phyloP scores from a whole-genome alignment of 2,329 filamentous ascomycete genomes.

The Triangularia setosa region DNA sequence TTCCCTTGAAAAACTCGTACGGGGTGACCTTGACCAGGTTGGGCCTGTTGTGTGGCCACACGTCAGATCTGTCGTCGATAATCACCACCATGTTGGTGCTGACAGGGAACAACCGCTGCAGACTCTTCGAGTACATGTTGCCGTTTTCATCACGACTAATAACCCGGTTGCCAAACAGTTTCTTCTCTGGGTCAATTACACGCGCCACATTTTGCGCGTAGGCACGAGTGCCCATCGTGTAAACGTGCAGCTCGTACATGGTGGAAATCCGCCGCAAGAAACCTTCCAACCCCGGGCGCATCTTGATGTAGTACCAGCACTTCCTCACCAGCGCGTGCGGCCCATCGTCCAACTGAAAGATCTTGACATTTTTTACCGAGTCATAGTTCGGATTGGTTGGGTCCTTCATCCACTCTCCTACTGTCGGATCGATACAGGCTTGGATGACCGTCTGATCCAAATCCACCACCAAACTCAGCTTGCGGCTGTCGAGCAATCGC shows the following conservation, averaged over 20 bases:
- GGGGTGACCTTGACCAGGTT: slow-evolving; percentile 93
- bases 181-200: slow-evolving; percentile 86
- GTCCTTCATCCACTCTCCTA: slow-evolving; percentile 92
- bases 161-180: slow-evolving; percentile 88
- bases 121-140: slow-evolving; percentile 82
- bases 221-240: slow-evolving; percentile 98
- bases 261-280: slow-evolving; percentile 76
- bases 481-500: slow-evolving; percentile 72
- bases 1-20: slow-evolving; percentile 97
- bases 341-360: slow-evolving; percentile 88
- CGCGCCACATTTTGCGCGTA: slow-evolving; percentile 89
- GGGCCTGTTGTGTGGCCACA: slow-evolving; percentile 85
- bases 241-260: slow-evolving; percentile 93
- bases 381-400: slow-evolving; percentile 84
- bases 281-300: slow-evolving; percentile 77
- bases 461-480: slow-evolving; percentile 92
- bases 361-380: slow-evolving; percentile 81
- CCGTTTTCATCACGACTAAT: slow-evolving; percentile 97
- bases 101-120: slow-evolving; percentile 88
- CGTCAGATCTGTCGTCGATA: slow-evolving; percentile 93
- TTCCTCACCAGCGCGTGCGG: slow-evolving; percentile 63
- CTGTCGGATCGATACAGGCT: slow-evolving; percentile 92
- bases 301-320: slow-evolving; percentile 98
- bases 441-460: slow-evolving; percentile 98
- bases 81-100: slow-evolving; percentile 99